Conservation (phyloP, 2,329 filamentous ascomycete genomes). For the Colletotrichum chlorophyti region DNA sequence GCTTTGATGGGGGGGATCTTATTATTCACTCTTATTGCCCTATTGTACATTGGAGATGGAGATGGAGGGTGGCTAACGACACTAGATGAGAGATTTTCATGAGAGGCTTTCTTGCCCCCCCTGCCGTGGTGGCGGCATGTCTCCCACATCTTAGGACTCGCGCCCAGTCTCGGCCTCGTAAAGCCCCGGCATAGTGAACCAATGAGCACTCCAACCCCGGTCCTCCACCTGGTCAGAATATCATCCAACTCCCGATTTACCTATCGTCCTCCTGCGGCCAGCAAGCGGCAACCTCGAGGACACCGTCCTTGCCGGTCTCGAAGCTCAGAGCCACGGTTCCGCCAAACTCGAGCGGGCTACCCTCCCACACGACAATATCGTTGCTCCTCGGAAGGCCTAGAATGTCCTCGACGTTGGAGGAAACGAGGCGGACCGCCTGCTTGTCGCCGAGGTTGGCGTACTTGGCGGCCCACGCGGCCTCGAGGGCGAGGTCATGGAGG, state of each 20-base stretch:
- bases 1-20: too few species aligned
- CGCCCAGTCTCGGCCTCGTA: too few species aligned
- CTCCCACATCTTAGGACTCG: too few species aligned
- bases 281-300: constrained; percentile 39
- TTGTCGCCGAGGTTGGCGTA: constrained; percentile 43
- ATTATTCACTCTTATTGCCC: too few species aligned
- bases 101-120: too few species aligned
- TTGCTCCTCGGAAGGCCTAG: constrained; percentile 41
- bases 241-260: not conserved
- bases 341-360: constrained; percentile 47
- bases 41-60: not conserved
- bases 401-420: constrained; percentile 48
- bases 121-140: too few species aligned
- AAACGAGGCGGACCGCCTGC: constrained; percentile 44
- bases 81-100: too few species aligned
- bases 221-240: not conserved
- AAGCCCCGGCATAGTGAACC: too few species aligned
- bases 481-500: constrained; percentile 45
- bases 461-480: constrained; percentile 48
- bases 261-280: constrained; percentile 31
- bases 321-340: constrained; percentile 46
- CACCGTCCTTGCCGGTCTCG: constrained; percentile 33
- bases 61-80: not conserved
- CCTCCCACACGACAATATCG: constrained; percentile 52
- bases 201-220: not conserved